These are phyloP conservation scores for Fusarium udum DNA, from an alignment of 2,329 filamentous ascomycete genomes.

Conservation along the genomic window DNA sequence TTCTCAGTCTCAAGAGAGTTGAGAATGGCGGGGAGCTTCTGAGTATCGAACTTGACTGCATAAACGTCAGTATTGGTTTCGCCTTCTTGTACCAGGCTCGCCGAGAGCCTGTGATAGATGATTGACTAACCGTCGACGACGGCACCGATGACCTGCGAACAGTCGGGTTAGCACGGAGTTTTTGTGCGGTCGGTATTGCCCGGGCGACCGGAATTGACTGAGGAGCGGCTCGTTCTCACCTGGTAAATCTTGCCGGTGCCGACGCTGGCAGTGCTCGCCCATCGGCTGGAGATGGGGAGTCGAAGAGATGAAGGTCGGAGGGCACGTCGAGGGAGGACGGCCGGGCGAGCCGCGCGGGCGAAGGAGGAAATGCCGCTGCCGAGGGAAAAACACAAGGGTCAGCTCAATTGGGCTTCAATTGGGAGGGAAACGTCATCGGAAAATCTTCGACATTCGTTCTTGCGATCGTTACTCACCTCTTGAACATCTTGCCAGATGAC, in stretches of 20 bases:
- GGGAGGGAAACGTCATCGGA: constrained; percentile 38
- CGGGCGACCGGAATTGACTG: constrained; percentile 39
- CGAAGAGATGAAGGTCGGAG: constrained; percentile 65
- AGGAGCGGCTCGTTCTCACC: constrained; percentile 54
- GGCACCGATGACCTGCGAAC: constrained; percentile 90
- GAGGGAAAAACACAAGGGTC: constrained; percentile 44
- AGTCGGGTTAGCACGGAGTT: constrained; percentile 37
- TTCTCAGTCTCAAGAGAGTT: constrained; percentile 95
- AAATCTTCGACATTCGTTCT: constrained; percentile 44
- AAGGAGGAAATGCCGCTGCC: constrained; percentile 73
- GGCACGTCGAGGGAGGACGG: constrained; percentile 65
- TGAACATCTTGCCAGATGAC: constrained; percentile 82
- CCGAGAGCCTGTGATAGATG: constrained; percentile 22
- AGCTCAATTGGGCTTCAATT: constrained; percentile 64
- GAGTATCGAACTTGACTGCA: constrained; percentile 94
- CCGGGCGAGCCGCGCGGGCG: constrained; percentile 70
- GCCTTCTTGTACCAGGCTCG: constrained; percentile 6
- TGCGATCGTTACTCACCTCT: constrained; percentile 70
- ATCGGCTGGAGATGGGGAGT: constrained; percentile 65
- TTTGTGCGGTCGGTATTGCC: constrained; percentile 13
- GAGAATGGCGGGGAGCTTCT: constrained; percentile 95
- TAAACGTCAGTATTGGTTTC: constrained; percentile 41
- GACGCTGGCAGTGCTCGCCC: constrained; percentile 67
- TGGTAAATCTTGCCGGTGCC: constrained; percentile 76
- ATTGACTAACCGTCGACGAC: constrained; percentile 90